Percentiles rank a stretch among this genome's conserved stretches.
phyloP scores from a whole-genome alignment of 257 asterid genomes.

The Solanum chmielewskii region DNA sequence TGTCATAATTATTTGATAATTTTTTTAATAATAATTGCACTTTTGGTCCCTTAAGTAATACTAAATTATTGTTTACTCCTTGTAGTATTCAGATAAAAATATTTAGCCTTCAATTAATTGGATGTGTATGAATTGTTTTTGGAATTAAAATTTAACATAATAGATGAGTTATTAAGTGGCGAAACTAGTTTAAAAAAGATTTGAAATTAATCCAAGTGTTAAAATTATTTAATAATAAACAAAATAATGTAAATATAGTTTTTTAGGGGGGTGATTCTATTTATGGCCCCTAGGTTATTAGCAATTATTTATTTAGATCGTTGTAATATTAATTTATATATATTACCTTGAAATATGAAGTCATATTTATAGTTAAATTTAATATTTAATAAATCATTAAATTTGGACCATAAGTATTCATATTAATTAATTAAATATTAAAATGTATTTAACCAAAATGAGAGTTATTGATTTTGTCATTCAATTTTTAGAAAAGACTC shows the following conservation, averaged over 20 bases:
- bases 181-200: too few relatives aligned
- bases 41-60: not conserved
- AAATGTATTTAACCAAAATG: not conserved
- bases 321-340: not conserved
- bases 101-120: too few relatives aligned
- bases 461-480: not conserved
- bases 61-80: not conserved
- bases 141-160: too few relatives aligned
- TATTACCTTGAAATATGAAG: not conserved
- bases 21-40: not conserved
- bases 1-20: not conserved
- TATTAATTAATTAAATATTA: too few relatives aligned
- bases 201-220: too few relatives aligned
- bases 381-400: not conserved
- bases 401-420: not conserved
- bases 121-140: too few relatives aligned
- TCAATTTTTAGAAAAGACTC: rapidly evolving
- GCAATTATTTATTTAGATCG: too few relatives aligned
- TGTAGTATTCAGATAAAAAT: not conserved
- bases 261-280: too few relatives aligned
- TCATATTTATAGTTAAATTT: not conserved
- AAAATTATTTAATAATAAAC: too few relatives aligned
- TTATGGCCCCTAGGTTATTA: too few relatives aligned
- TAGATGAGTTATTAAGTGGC: too few relatives aligned
- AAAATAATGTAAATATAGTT: too few relatives aligned